phyloP scores from a whole-genome alignment of 371 early-diverging fungal genomes.

The Rhizomucor pusillus region DNA sequence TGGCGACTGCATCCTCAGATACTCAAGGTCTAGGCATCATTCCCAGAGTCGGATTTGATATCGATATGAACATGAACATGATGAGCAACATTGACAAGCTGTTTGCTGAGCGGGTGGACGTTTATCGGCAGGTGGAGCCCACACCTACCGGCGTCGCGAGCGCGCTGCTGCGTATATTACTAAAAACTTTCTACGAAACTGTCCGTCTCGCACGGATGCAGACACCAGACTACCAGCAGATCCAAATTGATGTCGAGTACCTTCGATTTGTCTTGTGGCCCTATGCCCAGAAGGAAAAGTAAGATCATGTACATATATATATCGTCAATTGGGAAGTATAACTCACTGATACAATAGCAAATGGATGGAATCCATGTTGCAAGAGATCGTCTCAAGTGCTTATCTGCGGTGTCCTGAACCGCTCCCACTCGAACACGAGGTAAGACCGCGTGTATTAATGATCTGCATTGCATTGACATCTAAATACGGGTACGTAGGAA shows the following conservation, averaged over 20 bases:
- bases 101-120: constrained; percentile 67
- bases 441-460: not conserved
- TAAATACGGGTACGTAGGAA: constrained; percentile 1
- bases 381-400: constrained; percentile 58
- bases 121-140: constrained; percentile 59
- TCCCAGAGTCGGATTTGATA: constrained; percentile 23
- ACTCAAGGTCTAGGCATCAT: constrained; percentile 18
- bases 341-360: constrained; percentile 6
- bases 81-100: constrained; percentile 67
- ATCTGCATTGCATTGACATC: not conserved
- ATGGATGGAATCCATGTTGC: constrained; percentile 52
- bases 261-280: constrained; percentile 47
- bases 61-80: constrained; percentile 46
- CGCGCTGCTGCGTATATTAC: constrained; percentile 51
- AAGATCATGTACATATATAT: constrained; percentile 20
- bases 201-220: constrained; percentile 48
- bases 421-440: constrained; percentile 4
- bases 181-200: constrained; percentile 63
- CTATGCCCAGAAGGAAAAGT: constrained; percentile 37
- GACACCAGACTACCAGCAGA: constrained; percentile 49
- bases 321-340: not conserved
- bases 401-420: constrained; percentile 26
- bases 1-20: constrained; percentile 21
- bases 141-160: constrained; percentile 47
- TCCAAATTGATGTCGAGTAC: constrained; percentile 62